Conservation (phyloP, 352 stramenopile species). For the Hyaloperonospora brassicae region DNA sequence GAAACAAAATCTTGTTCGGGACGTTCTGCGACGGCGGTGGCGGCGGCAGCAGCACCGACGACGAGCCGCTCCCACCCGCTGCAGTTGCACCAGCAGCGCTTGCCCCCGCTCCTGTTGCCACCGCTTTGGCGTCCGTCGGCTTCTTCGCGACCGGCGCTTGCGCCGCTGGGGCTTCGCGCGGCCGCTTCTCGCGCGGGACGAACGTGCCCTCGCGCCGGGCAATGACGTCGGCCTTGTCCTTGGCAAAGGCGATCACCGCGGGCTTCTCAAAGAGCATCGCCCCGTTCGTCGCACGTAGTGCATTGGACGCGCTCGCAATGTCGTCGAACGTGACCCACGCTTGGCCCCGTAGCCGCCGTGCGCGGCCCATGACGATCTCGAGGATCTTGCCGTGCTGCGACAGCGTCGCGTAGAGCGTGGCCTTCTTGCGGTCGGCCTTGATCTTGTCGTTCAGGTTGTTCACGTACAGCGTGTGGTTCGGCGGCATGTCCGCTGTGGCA, state of each 20-base stretch:
- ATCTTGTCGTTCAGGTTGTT: slow-evolving; percentile 94
- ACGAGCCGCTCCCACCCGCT: not conserved
- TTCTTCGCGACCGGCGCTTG: slow-evolving; percentile 29
- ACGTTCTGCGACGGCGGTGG: slow-evolving; percentile 47
- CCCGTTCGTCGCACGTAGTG: slow-evolving; percentile 81
- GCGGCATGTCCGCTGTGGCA: slow-evolving; percentile 50
- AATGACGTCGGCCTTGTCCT: slow-evolving; percentile 81
- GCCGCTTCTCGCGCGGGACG: slow-evolving; percentile 74
- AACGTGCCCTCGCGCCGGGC: slow-evolving; percentile 61
- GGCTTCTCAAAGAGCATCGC: slow-evolving; percentile 87
- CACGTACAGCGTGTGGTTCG: slow-evolving; percentile 90
- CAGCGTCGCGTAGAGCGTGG: slow-evolving; percentile 84
- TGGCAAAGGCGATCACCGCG: slow-evolving; percentile 72
- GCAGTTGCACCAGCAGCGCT: slow-evolving; percentile 9
- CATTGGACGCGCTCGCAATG: slow-evolving; percentile 80
- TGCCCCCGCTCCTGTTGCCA: slow-evolving; percentile 6
- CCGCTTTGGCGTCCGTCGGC: slow-evolving; percentile 19
- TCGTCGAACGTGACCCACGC: slow-evolving; percentile 91
- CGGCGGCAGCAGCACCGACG: slow-evolving; percentile 20
- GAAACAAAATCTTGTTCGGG: slow-evolving; percentile 91
- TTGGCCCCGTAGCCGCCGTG: slow-evolving; percentile 79
- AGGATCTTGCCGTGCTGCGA: slow-evolving; percentile 90
- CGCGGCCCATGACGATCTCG: slow-evolving; percentile 83
- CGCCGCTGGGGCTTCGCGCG: slow-evolving; percentile 46
- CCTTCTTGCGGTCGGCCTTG: slow-evolving; percentile 88